These are phyloP conservation scores for Vitis hybrid DNA, from an alignment of 177 flowering plant species.

Conservation along the genomic window DNA sequence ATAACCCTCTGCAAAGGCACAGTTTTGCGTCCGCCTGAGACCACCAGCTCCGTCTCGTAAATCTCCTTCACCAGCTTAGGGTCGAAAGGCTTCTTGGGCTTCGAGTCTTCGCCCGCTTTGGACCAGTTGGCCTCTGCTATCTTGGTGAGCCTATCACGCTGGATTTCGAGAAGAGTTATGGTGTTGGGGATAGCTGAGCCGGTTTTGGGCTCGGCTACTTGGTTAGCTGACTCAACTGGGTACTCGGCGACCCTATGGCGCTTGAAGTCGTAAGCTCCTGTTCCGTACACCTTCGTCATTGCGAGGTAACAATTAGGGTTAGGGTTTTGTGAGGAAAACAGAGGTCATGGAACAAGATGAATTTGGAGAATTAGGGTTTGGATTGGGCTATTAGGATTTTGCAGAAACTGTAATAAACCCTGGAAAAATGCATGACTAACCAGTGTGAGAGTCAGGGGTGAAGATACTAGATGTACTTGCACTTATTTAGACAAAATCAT, in stretches of 20 bases:
- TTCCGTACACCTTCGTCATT: conserved; percentile 84
- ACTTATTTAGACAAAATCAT: no score
- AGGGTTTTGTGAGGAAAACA: neutral
- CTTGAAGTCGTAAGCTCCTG: conserved; percentile 82
- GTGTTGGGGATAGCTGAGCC: conserved; percentile 48
- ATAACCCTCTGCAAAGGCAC: conserved; percentile 93
- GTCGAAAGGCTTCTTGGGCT: conserved; percentile 36
- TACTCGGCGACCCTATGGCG: conserved; percentile 94
- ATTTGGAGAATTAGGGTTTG: no score
- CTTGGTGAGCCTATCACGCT: conserved; percentile 73
- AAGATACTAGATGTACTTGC: no score
- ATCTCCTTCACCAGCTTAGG: conserved; percentile 79
- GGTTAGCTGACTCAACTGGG: conserved; percentile 28
- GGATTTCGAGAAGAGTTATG: conserved; percentile 79
- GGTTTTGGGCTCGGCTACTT: conserved; percentile 18
- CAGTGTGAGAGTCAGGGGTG: no score
- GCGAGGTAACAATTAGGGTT: neutral
- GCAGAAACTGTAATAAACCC: no score
- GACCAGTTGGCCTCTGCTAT: conserved; percentile 82
- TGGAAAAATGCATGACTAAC: no score
- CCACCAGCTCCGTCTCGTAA: conserved; percentile 71
- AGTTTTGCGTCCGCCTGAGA: conserved; percentile 56
- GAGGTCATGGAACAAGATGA: neutral
- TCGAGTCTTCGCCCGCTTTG: conserved; percentile 26
- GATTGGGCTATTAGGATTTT: no score